Evolutionary conservation across 306 rosid species (phyloP), one percentile per base, ranked within the genome.

Genomic region (barrel medic (Medicago truncatula)): DNA sequence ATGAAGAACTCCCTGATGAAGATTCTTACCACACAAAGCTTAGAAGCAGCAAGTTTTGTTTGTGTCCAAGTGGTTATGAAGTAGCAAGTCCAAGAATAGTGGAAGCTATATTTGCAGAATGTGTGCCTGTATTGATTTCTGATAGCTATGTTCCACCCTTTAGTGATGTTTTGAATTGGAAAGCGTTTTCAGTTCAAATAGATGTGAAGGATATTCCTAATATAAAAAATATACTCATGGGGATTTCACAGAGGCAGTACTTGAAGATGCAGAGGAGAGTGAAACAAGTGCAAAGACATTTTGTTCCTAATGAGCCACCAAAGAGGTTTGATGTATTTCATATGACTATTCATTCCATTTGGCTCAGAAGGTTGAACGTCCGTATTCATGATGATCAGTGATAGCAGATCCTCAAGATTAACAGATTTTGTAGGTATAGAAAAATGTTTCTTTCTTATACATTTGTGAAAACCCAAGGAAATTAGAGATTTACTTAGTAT

Each of bases 11-110:
- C 47, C 91, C 89, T 8, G 25, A 8, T 15, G 71, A 73, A 28
- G 60, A 79, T 8, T 85, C 91, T 41, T 87, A 89, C 71, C 16
- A 79, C 21, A 13, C 79, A 12, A 83, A 53, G 87, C 73, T 89
- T 71, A 89, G 65, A 59, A 81, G 78, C 68, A 87, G 93, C 73
- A 87, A 67, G 79, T 89, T 89, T 60, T 89, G 91, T 79, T 75
- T 87, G 3, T 87, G 89, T 64, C 91, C 88, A 4, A 89, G 85
- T 67, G 90, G 90, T 25, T 86, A 84, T 53, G 92, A 88, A 73
- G 87, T 88, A 14, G 88, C 89, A 36, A 89, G 93, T 59, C 91
- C 88, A 2, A 83, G 87, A 83, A 65, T 89, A 34, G 87, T 76
- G 67, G 91, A 89, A 74, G 87, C 91, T 13, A 81, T 89, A 23